Evolutionary conservation across 1,139 yeast species (phyloP).

Genomic region (Kodamaea fungicola): DNA sequence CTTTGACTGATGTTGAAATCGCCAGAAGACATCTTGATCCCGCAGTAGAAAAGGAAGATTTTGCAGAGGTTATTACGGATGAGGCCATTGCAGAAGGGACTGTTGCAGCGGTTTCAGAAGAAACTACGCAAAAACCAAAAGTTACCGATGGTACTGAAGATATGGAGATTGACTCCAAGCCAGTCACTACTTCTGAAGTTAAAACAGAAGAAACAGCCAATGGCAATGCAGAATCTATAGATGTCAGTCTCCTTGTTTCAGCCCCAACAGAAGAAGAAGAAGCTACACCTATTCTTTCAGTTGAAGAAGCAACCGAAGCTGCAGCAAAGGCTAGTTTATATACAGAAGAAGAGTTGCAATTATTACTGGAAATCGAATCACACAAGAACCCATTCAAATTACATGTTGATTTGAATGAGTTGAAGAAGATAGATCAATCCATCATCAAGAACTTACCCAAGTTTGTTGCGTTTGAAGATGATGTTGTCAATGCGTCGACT

Average conservation of each 20-base stretch:
- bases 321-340: constrained; percentile 1
- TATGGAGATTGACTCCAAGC: neutral
- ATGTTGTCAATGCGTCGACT: constrained; percentile 8
- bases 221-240: constrained; percentile 1
- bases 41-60: constrained; percentile 1
- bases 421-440: constrained; percentile 53
- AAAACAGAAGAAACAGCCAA: neutral
- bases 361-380: constrained; percentile 5
- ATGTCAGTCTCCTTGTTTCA: constrained; percentile 4
- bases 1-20: constrained; percentile 13
- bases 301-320: constrained; percentile 1
- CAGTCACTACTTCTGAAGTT: neutral
- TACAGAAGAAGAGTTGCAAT: constrained; percentile 5
- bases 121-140: neutral
- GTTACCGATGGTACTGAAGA: neutral
- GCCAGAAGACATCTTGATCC: constrained; percentile 5
- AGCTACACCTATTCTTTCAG: neutral
- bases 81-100: constrained; percentile 5
- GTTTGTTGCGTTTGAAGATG: constrained; percentile 49
- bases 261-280: constrained; percentile 8
- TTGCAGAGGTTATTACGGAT: neutral
- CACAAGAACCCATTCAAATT: constrained; percentile 52
- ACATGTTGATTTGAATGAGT: constrained; percentile 46
- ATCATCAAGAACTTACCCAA: constrained; percentile 53
- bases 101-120: neutral